These are phyloP conservation scores for Leptosphaerulina australis DNA, from an alignment of 2,329 filamentous ascomycete genomes.

Conservation along the genomic window DNA sequence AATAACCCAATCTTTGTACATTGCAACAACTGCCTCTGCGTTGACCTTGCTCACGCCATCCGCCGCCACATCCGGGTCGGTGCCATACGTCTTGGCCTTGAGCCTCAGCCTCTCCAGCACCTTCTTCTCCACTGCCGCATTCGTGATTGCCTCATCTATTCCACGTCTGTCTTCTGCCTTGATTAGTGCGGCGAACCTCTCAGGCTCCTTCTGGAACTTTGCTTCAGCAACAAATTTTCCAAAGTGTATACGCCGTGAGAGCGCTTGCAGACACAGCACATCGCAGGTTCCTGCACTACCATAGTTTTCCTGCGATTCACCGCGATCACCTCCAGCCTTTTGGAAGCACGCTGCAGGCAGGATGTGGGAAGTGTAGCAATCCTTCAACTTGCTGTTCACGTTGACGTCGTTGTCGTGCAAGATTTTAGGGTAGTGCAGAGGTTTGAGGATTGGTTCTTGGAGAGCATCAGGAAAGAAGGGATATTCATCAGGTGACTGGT, in stretches of 20 bases:
- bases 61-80: conserved; percentile 72
- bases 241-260: conserved; percentile 92
- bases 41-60: conserved; percentile 80
- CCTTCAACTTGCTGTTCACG: conserved; percentile 85
- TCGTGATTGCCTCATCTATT: conserved; percentile 89
- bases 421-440: conserved; percentile 85
- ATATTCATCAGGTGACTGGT: conserved; percentile 95
- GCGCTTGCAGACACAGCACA: conserved; percentile 84
- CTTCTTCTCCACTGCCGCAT: conserved; percentile 85
- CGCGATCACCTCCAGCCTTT: conserved; percentile 77
- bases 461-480: conserved; percentile 90
- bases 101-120: conserved; percentile 83
- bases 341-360: conserved; percentile 83
- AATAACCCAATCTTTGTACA: conserved; percentile 78
- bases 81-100: conserved; percentile 93
- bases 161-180: conserved; percentile 77
- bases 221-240: conserved; percentile 98
- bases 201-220: conserved; percentile 85
- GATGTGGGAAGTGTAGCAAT: conserved; percentile 81
- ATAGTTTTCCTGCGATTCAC: conserved; percentile 91
- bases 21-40: conserved; percentile 69
- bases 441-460: conserved; percentile 80
- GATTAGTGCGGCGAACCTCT: conserved; percentile 82
- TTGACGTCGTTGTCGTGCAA: conserved; percentile 89
- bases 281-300: conserved; percentile 90